Conservation (phyloP, 176 grass and related monocot species). For the Triticum urartu region DNA sequence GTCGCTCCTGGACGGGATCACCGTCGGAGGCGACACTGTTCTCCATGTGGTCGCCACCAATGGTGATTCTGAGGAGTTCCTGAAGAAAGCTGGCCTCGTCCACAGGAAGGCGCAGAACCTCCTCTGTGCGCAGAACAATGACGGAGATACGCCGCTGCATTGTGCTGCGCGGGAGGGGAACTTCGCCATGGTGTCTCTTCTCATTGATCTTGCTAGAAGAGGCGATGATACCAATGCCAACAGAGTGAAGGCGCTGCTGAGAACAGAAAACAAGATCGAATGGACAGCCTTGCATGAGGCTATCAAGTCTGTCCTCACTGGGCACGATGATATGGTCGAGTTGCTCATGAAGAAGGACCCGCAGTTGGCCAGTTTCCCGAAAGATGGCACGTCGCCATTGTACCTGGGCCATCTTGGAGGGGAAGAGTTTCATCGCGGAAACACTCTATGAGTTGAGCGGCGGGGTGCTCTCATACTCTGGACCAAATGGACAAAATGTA, state of each 20-base stretch:
- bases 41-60: background rate
- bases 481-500: background rate
- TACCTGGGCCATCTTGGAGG: background rate
- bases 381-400: background rate
- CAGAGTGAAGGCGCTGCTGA: background rate
- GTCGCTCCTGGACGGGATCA: background rate
- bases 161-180: background rate
- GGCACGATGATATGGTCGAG: background rate
- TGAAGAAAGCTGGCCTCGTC: background rate
- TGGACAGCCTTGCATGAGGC: background rate
- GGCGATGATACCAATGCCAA: rapidly evolving
- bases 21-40: background rate
- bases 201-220: background rate
- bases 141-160: background rate
- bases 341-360: background rate
- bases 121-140: background rate
- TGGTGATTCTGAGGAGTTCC: background rate
- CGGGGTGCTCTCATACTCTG: background rate
- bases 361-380: background rate
- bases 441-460: background rate
- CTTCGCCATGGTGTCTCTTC: background rate
- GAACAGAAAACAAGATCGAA: background rate
- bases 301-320: background rate
- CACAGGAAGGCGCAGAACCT: rapidly evolving
- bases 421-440: rapidly evolving